Evolutionary conservation across 495 filamentous ascomycete species (phyloP), one percentile per base, ranked within the genome.

Genomic region (Saxophila tyrrhenica): DNA sequence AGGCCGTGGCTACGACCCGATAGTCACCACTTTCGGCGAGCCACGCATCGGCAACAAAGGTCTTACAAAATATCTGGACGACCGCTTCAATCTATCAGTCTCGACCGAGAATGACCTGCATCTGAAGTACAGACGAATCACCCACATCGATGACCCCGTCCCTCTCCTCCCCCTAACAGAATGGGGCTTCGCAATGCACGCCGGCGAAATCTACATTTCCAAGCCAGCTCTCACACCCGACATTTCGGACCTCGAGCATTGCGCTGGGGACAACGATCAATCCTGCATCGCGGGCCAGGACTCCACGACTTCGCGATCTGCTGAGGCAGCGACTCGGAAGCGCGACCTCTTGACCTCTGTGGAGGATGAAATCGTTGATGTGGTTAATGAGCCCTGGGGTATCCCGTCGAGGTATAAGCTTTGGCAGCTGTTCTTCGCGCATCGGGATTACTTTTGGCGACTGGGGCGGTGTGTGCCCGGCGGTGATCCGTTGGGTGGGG

Each of bases 361-460:
- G 1, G 25, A 35, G n/a, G 45, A 48, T 22, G 58, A 64, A 17
- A 25, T 45, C 0, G 44, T 57, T 9, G 53, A 55, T 29, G 38
- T 59, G 8, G n/a, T 64, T 61, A 67, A 59, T 59, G 61, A 65
- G 22, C 47, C 73, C 57, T 69, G 70, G 51, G 57, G 69, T 23
- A 66, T 89, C 19, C 85, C 86, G 16, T 66, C 76, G 10, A 70
- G 80, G 44, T 83, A 82, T 59, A 83, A 83, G 64, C 75, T 90
- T 10, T 92, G 94, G 87, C 80, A 94, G 71, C 70, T 94, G n/a
- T 85, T 96, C 66, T 89, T 89, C 71, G 84, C 90, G 16, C 92
- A 98, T 72, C 74, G 92, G 50, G 92, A 98, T 69, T 98, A 98
- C 64, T 98, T 98, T 66, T 92, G 89, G 85, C 71, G 92, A 29